phyloP scores from a whole-genome alignment of 345 rosid species.

The Balakata baccata region DNA sequence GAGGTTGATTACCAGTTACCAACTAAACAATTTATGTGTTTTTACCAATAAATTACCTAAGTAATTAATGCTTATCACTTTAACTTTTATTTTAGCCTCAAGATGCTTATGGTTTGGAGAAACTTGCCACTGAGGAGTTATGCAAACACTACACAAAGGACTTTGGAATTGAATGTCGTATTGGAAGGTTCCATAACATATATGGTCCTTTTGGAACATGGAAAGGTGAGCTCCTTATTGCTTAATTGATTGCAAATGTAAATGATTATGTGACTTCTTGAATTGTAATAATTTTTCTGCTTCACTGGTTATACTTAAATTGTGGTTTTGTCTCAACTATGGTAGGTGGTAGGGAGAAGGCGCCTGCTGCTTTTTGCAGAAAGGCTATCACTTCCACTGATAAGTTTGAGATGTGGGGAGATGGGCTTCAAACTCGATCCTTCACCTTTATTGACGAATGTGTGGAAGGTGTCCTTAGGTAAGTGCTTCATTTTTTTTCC shows the following conservation, averaged over 20 bases:
- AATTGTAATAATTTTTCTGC: not conserved
- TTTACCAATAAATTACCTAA: slow-evolving; percentile 2
- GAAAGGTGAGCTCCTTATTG: slow-evolving; percentile 63
- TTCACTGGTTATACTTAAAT: slow-evolving; percentile 3
- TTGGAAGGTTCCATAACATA: slow-evolving; percentile 97
- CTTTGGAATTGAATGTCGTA: slow-evolving; percentile 86
- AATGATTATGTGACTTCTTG: slow-evolving; percentile 1
- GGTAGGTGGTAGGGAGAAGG: slow-evolving; percentile 97
- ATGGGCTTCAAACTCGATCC: slow-evolving; percentile 92
- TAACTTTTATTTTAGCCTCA: slow-evolving; percentile 63
- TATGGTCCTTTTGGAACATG: slow-evolving; percentile 99
- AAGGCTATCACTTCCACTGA: slow-evolving; percentile 76
- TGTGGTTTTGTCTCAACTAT: slow-evolving; percentile 8
- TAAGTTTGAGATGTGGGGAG: slow-evolving; percentile 99
- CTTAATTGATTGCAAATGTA: not conserved
- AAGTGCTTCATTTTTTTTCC: slow-evolving; percentile 2
- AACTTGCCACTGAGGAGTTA: slow-evolving; percentile 95
- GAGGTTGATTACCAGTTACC: slow-evolving; percentile 59
- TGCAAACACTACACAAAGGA: slow-evolving; percentile 98
- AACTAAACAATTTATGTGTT: not conserved
- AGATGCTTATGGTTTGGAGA: slow-evolving; percentile 99
- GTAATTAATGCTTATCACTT: not conserved
- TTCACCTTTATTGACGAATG: slow-evolving; percentile 99
- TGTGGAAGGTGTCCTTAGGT: slow-evolving; percentile 97
- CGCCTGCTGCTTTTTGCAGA: slow-evolving; percentile 99